Evolutionary conservation across 257 asterid species (phyloP).

Genomic region (Jacaranda copaia): DNA sequence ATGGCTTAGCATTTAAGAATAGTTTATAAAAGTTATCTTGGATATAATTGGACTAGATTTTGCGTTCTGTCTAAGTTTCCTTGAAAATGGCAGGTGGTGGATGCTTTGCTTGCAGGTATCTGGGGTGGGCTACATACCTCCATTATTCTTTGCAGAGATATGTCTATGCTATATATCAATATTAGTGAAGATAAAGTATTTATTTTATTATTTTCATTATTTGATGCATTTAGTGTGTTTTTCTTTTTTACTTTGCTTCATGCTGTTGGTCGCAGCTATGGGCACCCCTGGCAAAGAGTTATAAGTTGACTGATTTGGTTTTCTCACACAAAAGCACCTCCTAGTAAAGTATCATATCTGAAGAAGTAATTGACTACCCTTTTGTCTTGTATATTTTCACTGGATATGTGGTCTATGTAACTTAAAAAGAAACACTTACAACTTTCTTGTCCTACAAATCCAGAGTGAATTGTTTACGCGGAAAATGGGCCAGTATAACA

Average conservation of each 20-base stretch:
- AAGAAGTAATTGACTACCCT: background rate
- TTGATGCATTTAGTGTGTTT: background rate
- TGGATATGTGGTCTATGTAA: background rate
- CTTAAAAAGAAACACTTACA: background rate
- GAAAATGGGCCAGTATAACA: background rate
- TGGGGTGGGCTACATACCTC: background rate
- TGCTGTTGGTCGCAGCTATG: slow-evolving; percentile 6
- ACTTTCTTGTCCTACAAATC: background rate
- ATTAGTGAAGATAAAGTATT: background rate
- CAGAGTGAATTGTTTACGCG: background rate
- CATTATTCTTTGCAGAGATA: background rate
- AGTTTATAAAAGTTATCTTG: too few relatives aligned
- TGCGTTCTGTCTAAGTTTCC: too few relatives aligned
- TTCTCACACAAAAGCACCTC: background rate
- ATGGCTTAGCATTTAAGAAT: too few relatives aligned
- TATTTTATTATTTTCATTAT: background rate
- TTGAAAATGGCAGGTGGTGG: background rate
- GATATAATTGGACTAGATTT: too few relatives aligned
- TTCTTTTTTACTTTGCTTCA: background rate
- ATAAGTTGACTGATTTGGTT: background rate
- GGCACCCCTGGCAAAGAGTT: slow-evolving; percentile 14
- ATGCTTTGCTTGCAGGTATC: slow-evolving; percentile 5
- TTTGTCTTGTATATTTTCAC: background rate
- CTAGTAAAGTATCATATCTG: background rate
- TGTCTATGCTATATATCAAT: background rate